A percentile compares a stretch with the other conserved stretches of the same genome.
Conservation (phyloP, 805 yeast genomes). For the Yarrowia yakushimensis region DNA sequence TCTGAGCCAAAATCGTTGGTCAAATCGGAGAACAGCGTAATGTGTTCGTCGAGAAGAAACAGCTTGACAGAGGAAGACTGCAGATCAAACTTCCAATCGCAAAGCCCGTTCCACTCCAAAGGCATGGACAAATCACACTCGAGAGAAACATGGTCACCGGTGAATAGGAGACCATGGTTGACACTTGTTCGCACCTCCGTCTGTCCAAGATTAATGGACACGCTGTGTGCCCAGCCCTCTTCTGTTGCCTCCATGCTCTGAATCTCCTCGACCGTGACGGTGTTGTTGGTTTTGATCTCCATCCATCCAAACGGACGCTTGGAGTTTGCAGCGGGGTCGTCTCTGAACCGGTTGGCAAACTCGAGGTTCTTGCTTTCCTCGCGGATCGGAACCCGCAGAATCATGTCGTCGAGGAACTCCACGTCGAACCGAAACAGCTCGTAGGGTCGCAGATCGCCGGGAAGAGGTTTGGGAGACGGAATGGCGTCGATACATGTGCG, state of each 20-base stretch:
- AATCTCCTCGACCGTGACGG: constrained; percentile 48
- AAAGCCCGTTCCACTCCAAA: constrained; percentile 74
- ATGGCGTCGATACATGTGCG: constrained; percentile 53
- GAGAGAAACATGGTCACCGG: constrained; percentile 56
- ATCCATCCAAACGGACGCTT: constrained; percentile 88
- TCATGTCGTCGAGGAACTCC: constrained; percentile 59
- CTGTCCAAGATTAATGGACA: constrained; percentile 46
- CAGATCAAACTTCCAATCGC: constrained; percentile 62
- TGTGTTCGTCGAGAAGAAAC: constrained; percentile 78
- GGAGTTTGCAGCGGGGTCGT: constrained; percentile 38
- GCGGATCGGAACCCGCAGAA: constrained; percentile 74
- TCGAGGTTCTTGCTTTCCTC: constrained; percentile 73
- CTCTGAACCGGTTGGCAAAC: constrained; percentile 37
- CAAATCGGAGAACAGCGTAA: constrained; percentile 66
- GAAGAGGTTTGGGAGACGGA: constrained; percentile 42
- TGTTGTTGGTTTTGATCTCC: constrained; percentile 59
- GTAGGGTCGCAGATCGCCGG: constrained; percentile 55
- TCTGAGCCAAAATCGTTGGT: constrained; percentile 75
- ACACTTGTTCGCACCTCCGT: constrained; percentile 78
- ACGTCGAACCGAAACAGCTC: constrained; percentile 56
- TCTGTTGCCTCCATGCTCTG: constrained; percentile 53
- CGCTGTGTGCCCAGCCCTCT: constrained; percentile 53
- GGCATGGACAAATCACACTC: constrained; percentile 65
- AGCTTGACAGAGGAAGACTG: constrained; percentile 51
- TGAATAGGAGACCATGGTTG: constrained; percentile 76